A percentile compares a stretch with the other conserved stretches of the same genome.
Conservation (phyloP, 306 rosid species). For the Macrotyloma uniflorum region DNA sequence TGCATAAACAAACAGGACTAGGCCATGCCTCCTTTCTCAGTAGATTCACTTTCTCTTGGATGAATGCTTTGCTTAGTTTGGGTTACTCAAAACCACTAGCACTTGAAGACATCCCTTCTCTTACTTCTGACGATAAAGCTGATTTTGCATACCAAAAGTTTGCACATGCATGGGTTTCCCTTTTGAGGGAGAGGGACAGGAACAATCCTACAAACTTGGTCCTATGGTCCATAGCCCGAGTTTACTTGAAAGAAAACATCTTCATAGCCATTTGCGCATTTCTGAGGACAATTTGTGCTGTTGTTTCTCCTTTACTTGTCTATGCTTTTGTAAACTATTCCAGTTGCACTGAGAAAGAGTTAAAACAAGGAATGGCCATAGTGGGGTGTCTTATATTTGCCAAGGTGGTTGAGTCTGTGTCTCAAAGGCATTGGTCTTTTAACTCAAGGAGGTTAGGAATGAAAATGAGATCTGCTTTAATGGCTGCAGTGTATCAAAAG, state of each 20-base stretch:
- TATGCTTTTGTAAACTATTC: constrained; percentile 61
- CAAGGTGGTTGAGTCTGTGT: constrained; percentile 57
- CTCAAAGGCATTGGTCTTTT: constrained; percentile 67
- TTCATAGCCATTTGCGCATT: constrained; percentile 49
- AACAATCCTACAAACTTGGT: constrained; percentile 44
- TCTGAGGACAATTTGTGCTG: constrained; percentile 48
- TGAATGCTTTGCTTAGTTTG: constrained; percentile 39
- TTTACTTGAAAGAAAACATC: constrained; percentile 53
- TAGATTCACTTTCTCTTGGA: constrained; percentile 66
- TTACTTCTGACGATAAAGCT: constrained; percentile 62
- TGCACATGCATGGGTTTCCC: constrained; percentile 52
- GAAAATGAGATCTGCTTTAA: constrained; percentile 69
- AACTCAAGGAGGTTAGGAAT: constrained; percentile 61
- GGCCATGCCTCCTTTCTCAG: constrained; percentile 41
- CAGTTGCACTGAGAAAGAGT: not conserved
- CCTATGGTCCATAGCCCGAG: constrained; percentile 44
- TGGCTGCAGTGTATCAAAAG: constrained; percentile 69
- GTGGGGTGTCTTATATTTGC: constrained; percentile 48
- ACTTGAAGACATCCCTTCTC: constrained; percentile 61
- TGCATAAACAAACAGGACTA: constrained; percentile 32
- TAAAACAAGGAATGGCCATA: constrained; percentile 39
- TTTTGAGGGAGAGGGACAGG: constrained; percentile 36
- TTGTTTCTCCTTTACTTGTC: constrained; percentile 60
- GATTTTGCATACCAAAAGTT: constrained; percentile 50
- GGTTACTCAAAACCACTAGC: constrained; percentile 43